These are phyloP conservation scores for Candida pseudoviswanathii DNA, from an alignment of 1,139 yeast genomes.

Conservation along the genomic window DNA sequence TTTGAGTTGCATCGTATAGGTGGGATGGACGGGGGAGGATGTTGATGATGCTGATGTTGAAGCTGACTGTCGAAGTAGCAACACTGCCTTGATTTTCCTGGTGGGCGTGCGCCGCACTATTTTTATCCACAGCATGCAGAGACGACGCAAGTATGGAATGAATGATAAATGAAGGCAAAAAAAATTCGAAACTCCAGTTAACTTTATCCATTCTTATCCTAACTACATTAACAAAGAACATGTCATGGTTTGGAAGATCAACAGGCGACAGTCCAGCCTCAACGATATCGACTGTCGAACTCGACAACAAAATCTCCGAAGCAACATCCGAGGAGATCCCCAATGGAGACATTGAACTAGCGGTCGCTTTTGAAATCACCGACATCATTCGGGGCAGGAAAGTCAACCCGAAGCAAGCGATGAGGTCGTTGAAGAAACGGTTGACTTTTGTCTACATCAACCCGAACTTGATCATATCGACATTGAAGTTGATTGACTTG, in stretches of 20 bases:
- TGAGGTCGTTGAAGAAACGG: slow-evolving; percentile 79
- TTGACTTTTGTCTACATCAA: slow-evolving; percentile 59
- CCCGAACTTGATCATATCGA: slow-evolving; percentile 76
- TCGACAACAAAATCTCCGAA: slow-evolving; percentile 67
- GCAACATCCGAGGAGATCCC: slow-evolving; percentile 93
- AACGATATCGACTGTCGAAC: slow-evolving; percentile 41
- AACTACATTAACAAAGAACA: slow-evolving; percentile 16
- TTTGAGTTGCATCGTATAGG: no score
- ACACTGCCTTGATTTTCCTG: no score
- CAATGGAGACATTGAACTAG: slow-evolving; percentile 84
- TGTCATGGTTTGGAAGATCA: slow-evolving; percentile 62
- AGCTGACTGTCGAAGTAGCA: no score
- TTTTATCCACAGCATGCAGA: no score
- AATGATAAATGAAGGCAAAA: background rate
- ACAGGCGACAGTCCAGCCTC: slow-evolving; percentile 21
- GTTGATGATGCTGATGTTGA: no score
- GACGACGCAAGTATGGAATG: no score
- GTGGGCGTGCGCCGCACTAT: no score
- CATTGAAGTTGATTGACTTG: slow-evolving; percentile 77
- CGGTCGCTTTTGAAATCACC: slow-evolving; percentile 81
- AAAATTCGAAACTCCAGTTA: no score
- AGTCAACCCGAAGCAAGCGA: slow-evolving; percentile 80
- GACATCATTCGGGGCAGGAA: slow-evolving; percentile 85
- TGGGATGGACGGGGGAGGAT: no score
- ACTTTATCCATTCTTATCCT: no score